Evolutionary conservation across 1,284 basidiomycete genomes (phyloP), one percentile per base, ranked within the genome.

Genomic region (Pseudozyma pruni): DNA sequence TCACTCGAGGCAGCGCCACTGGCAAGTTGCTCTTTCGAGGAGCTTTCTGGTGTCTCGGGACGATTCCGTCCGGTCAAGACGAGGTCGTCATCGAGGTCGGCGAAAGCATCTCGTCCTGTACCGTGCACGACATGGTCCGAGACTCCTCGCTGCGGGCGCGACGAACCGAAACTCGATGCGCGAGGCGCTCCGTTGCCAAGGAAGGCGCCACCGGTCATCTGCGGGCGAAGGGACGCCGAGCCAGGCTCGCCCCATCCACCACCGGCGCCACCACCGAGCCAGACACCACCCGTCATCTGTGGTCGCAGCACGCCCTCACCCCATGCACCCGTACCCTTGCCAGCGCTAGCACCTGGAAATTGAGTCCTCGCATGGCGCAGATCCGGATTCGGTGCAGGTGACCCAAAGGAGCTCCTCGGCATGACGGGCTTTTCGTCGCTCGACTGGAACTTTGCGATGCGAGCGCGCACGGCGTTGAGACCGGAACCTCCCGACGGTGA

Each of bases 231-330:
- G 8, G 62, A 50, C 2, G 55, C 41, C 8, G 69, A 52, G 8
- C 46, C 33, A 11, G 69, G 63, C 22, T 74, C 71, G 13, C 61
- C 60, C 73, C 74, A 74, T 20, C 64, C 58, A 19, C 68, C 68
- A 13, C 61, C 60, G 32, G 58, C 56, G 20, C 62, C 69, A 11
- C 47, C 57, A n/a, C 72, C 77, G 20, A 75, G 61, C 75, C 75
- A 76, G 22, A 69, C 66, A 20, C 75, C 77, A 13, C 77, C 77
- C 8, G 77, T 79, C 62, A 75, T 62, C 55, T 79, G 77, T 20
- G 77, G 77, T 25, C 75, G 54, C 13, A 79, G 51, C 14, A 74
- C 75, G 16, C 70, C 67, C 40, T 77, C 75, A 5, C 75, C 73
- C 71, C 75, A 76, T 14, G 64, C 63, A 11, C 74, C 74, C 7